Conservation (phyloP, 345 rosid species). For the Salix dunnii region DNA sequence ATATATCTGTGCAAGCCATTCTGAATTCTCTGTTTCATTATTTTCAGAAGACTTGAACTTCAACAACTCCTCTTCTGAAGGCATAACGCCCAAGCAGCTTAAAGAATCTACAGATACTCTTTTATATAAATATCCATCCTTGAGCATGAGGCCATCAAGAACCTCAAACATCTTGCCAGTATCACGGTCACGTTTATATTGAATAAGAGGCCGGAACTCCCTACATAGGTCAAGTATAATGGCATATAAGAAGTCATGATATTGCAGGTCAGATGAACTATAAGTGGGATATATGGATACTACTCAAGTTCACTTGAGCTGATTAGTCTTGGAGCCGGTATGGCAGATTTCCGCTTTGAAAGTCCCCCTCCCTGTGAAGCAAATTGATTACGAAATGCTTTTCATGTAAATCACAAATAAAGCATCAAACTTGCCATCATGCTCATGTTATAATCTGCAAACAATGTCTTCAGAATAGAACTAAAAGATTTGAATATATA, state of each 20-base stretch:
- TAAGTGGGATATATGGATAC: conserved; percentile 16
- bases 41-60: conserved; percentile 66
- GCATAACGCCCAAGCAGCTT: conserved; percentile 60
- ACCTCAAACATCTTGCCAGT: conserved; percentile 58
- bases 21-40: conserved; percentile 57
- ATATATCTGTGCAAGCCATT: conserved; percentile 90
- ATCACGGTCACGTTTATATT: conserved; percentile 79
- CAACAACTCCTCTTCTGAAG: conserved; percentile 73
- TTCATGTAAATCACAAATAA: not conserved
- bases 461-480: too few species aligned
- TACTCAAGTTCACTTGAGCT: conserved; percentile 91
- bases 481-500: too few species aligned
- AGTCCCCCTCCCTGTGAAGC: conserved; percentile 71
- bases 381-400: not conserved
- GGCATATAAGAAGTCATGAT: not conserved
- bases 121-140: conserved; percentile 82
- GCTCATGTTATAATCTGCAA: too few species aligned
- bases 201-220: conserved; percentile 86
- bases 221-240: conserved; percentile 33
- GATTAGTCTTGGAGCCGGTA: conserved; percentile 80
- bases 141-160: conserved; percentile 83
- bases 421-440: not conserved
- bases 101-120: conserved; percentile 74
- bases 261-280: not conserved
- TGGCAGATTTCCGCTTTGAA: conserved; percentile 43